Percentiles rank a stretch among this genome's conserved stretches.
Evolutionary conservation across 83 land plant genomes (phyloP).

Genomic region (Thuja plicata): DNA sequence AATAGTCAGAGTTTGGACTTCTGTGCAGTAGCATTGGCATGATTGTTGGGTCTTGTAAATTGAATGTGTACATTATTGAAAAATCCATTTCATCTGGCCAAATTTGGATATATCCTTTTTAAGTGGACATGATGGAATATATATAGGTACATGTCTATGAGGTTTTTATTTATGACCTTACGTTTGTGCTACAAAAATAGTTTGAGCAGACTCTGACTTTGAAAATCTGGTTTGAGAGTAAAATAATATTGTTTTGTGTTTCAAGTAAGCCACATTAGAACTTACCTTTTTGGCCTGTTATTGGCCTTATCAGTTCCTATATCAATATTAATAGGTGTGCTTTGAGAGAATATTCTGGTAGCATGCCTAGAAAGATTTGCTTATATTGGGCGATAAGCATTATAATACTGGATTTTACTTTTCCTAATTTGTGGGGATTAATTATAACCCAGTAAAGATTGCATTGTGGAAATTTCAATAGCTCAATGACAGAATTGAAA

Average conservation of each 20-base stretch:
- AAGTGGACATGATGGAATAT: background rate
- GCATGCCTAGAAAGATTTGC: background rate
- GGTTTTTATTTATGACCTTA: background rate
- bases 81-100: constrained; percentile 7
- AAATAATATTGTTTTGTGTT: constrained; percentile 5
- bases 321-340: background rate
- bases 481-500: background rate
- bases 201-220: background rate
- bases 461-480: background rate
- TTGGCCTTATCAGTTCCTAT: background rate
- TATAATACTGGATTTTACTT: background rate
- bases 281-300: background rate
- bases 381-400: background rate
- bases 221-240: constrained; percentile 5
- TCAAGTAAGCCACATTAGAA: constrained; percentile 2
- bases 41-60: constrained; percentile 10
- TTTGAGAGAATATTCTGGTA: background rate
- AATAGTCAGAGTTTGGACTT: background rate
- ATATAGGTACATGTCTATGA: background rate
- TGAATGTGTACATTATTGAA: constrained; percentile 12
- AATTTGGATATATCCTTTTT: constrained; percentile 7
- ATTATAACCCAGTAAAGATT: background rate
- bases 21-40: constrained; percentile 10
- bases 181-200: background rate
- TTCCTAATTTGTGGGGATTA: background rate